Evolutionary conservation across 495 filamentous ascomycete species (phyloP), one percentile per base, ranked within the genome.

Genomic region (Extremus antarcticus): DNA sequence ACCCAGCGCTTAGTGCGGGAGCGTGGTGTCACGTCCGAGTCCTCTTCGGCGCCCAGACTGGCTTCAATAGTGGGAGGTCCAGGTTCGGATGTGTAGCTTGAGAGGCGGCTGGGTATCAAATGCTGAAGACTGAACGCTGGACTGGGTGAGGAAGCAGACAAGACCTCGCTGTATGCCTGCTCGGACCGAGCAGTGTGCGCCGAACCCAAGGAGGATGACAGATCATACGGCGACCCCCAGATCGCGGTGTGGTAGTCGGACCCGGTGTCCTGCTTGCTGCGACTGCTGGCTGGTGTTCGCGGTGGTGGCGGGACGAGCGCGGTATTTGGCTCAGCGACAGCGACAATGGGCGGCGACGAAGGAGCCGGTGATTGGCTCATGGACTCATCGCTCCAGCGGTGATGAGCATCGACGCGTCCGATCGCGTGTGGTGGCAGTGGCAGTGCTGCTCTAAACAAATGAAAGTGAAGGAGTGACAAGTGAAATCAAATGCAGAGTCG

Each of bases 181-280:
- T 55, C 53, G 2, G 60, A 63, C 23, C 46, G n/a, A 45, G 63
- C 57, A 35, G 55, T 39, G 21, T 49, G 49, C 55, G 63, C 60
- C 53, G 54, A 55, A 23, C 59, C 58, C 43, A 64, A 66, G 1
- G 66, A 66, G 3, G 63, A 51, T 1, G 68, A 68, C 9, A 51
- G 47, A 32, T 65, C 51, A 56, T 71, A 71, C 21, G 68, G 68
- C n/a, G 65, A 67, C 25, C 68, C 70, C 68, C 70, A 72, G 51
- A 62, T 68, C 3, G 70, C 70, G 15, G 68, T 72, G 55, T 67
- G 70, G 63, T 70, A 71, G 11, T 62, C 59, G n/a, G 59, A 62
- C 51, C 59, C 58, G n/a, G 35, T 46, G 47, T 62, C 55, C 17
- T 51, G 24, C 45, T 21, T 53, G 41, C 55, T 58, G 11, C 51